Conservation (phyloP, 495 filamentous ascomycete genomes). For the Neurospora sp. region DNA sequence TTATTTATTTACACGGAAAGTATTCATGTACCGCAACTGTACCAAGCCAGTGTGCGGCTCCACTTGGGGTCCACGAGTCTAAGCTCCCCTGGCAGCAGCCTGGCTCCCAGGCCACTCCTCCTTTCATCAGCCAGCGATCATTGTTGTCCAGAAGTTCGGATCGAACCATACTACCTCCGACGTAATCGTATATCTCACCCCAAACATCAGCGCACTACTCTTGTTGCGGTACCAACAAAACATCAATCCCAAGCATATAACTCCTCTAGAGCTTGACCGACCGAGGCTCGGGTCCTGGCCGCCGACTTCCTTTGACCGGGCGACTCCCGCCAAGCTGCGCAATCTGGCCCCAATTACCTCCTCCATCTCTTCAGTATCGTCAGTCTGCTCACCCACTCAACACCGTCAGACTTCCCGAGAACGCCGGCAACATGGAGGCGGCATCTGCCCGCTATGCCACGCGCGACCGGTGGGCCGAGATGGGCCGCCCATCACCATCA, state of each 20-base stretch:
- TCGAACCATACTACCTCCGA: background rate
- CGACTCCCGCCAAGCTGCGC: background rate
- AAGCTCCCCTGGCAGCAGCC: background rate
- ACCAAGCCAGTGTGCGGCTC: background rate
- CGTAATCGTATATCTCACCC: background rate
- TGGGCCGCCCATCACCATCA: constrained; percentile 66
- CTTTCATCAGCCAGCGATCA: constrained; percentile 7
- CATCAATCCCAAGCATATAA: background rate
- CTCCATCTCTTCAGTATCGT: background rate
- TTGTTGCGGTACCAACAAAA: background rate
- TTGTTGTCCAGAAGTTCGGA: background rate
- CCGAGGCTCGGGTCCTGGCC: background rate
- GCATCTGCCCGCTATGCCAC: constrained; percentile 90
- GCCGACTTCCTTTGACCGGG: background rate
- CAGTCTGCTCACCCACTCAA: background rate
- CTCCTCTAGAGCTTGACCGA: background rate
- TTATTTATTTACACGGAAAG: background rate
- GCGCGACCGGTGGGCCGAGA: constrained; percentile 85
- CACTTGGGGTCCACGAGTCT: background rate
- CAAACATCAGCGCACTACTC: background rate
- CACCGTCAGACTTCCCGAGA: background rate
- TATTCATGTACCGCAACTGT: background rate
- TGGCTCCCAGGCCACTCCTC: background rate
- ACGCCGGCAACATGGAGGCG: constrained; percentile 60
- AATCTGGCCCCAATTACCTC: background rate